Evolutionary conservation across 1,139 yeast genomes (phyloP).

Genomic region (Zygoascus sp.): DNA sequence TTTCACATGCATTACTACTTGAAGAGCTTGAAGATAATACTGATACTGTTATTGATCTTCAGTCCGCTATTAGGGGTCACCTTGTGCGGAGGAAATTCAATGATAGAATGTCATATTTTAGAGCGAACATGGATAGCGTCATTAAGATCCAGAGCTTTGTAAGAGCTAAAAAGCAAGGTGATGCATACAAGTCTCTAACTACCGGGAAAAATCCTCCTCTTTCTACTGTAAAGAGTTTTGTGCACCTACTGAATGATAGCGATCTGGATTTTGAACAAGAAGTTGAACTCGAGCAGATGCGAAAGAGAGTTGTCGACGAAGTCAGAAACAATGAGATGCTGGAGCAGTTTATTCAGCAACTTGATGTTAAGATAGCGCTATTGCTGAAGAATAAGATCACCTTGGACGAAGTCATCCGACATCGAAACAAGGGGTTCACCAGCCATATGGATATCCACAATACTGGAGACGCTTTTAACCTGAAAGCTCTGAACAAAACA

Average conservation of each 20-base stretch:
- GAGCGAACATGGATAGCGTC: slow-evolving; percentile 50
- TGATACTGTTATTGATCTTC: slow-evolving; percentile 43
- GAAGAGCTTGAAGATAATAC: slow-evolving; percentile 52
- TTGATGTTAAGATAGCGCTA: slow-evolving; percentile 76
- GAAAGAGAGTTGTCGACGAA: slow-evolving; percentile 61
- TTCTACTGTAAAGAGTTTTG: slow-evolving; percentile 70
- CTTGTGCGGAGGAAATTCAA: slow-evolving; percentile 38
- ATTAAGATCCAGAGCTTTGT: slow-evolving; percentile 71
- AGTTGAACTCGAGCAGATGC: slow-evolving; percentile 59
- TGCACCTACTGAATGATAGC: slow-evolving; percentile 68
- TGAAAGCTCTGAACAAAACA: slow-evolving; percentile 39
- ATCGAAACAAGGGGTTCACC: slow-evolving; percentile 42
- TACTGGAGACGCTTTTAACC: slow-evolving; percentile 35
- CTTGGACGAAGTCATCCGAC: slow-evolving; percentile 64
- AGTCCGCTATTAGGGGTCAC: slow-evolving; percentile 48
- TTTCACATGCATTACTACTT: slow-evolving; percentile 44
- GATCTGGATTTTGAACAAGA: slow-evolving; percentile 76
- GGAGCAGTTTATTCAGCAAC: slow-evolving; percentile 69
- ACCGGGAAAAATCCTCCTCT: slow-evolving; percentile 72
- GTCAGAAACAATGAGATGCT: slow-evolving; percentile 62
- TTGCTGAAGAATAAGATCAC: slow-evolving; percentile 76
- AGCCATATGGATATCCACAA: slow-evolving; percentile 24
- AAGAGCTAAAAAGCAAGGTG: slow-evolving; percentile 62
- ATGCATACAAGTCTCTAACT: slow-evolving; percentile 69
- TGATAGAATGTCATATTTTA: slow-evolving; percentile 51